Conservation (phyloP, 148 eudicot genomes). For the Arbutus unedo region DNA sequence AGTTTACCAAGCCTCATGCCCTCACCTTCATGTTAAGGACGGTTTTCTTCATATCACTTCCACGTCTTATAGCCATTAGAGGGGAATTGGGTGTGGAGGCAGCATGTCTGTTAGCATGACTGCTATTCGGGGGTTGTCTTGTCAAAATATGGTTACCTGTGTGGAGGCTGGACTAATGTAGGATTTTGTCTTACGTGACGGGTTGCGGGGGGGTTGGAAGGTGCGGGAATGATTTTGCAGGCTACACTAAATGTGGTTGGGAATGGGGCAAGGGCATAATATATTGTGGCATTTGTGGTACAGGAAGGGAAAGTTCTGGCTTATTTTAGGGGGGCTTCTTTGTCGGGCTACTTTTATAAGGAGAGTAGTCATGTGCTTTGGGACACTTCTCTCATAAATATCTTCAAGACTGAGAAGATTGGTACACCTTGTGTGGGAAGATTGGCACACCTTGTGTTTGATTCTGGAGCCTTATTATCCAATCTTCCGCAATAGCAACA, state of each 20-base stretch:
- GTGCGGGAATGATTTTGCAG: not conserved
- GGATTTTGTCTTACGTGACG: not conserved
- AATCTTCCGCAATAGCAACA: not conserved
- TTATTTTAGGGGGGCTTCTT: not conserved
- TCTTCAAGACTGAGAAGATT: constrained; percentile 21
- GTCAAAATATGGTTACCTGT: not conserved
- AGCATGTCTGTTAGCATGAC: not conserved
- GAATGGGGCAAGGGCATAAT: not conserved
- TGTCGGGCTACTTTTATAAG: not conserved
- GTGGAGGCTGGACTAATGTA: not conserved
- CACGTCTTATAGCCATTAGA: not conserved
- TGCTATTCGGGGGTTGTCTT: not conserved
- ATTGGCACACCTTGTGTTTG: constrained; percentile 63
- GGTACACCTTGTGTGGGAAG: constrained; percentile 56
- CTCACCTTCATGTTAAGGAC: not conserved
- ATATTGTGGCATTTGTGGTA: not conserved
- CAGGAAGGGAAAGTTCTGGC: not conserved
- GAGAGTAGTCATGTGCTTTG: not conserved
- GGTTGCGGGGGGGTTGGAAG: not conserved
- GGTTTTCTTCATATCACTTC: too few relatives aligned
- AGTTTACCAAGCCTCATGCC: not conserved
- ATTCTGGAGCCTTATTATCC: not conserved
- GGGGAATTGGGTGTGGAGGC: not conserved
- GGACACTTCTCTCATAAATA: not conserved
- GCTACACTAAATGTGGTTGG: not conserved